phyloP scores from a whole-genome alignment of 2,329 filamentous ascomycete species.

The Thielaviopsis musarum region DNA sequence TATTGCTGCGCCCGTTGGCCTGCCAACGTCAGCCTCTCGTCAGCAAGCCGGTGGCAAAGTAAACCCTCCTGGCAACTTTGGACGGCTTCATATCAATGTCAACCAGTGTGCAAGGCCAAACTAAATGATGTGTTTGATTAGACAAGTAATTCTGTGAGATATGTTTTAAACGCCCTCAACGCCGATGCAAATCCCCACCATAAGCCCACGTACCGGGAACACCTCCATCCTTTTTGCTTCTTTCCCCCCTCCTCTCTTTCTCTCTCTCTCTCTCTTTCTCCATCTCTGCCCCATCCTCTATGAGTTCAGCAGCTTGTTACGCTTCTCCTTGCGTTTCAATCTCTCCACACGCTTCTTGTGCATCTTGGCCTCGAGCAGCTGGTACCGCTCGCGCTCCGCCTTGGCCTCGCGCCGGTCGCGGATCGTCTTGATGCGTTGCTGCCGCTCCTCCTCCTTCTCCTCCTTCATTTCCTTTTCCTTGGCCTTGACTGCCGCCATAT shows the following conservation, averaged over 20 bases:
- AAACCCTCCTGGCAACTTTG: too few relatives aligned
- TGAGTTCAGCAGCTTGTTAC: conserved; percentile 67
- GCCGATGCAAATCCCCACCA: conserved; percentile 4
- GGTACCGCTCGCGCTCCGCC: conserved; percentile 83
- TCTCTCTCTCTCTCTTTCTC: background rate
- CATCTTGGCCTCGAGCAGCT: conserved; percentile 95
- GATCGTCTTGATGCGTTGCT: conserved; percentile 67
- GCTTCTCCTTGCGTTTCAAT: conserved; percentile 88
- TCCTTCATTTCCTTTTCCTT: conserved; percentile 93
- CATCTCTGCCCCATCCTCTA: conserved; percentile 21
- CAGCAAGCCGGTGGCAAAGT: background rate
- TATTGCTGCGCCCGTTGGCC: background rate
- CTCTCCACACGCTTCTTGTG: conserved; percentile 88
- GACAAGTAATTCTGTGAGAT: conserved; percentile 1
- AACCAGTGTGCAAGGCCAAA: background rate
- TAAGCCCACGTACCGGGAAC: too few relatives aligned
- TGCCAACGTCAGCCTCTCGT: background rate
- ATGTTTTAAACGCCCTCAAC: conserved; percentile 8
- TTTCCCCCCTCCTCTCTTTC: background rate
- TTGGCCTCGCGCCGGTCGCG: conserved; percentile 76
- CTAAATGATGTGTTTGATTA: background rate
- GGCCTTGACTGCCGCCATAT: conserved; percentile 64
- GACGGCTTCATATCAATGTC: too few relatives aligned
- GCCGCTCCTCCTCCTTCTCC: conserved; percentile 77
- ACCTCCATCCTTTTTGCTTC: background rate